Conservation (phyloP, 2,329 filamentous ascomycete species). For the Aspergillus sp. region DNA sequence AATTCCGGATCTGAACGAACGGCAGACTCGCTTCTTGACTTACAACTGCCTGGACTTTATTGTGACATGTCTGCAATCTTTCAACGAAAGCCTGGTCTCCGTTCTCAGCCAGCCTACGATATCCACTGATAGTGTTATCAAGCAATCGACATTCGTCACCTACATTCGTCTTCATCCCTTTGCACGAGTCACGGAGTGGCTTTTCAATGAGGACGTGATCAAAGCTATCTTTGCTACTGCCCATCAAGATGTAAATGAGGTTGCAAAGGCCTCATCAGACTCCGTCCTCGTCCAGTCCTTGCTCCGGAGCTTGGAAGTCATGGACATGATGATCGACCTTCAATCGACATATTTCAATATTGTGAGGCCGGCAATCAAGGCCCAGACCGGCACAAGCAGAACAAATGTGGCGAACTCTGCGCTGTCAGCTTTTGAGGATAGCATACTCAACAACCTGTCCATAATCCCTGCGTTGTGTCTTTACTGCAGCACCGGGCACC, state of each 20-base stretch:
- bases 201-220: constrained; percentile 91
- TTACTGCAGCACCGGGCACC: constrained; percentile 82
- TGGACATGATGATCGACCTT: constrained; percentile 78
- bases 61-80: constrained; percentile 73
- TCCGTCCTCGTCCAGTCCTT: constrained; percentile 81
- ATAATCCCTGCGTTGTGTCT: constrained; percentile 80
- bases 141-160: constrained; percentile 70
- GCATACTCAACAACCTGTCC: constrained; percentile 75
- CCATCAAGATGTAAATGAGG: constrained; percentile 71
- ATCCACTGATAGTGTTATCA: constrained; percentile 72
- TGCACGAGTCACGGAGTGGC: constrained; percentile 93
- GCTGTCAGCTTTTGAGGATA: constrained; percentile 89
- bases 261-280: constrained; percentile 71
- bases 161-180: constrained; percentile 93
- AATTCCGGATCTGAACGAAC: constrained; percentile 65
- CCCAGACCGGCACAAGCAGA: constrained; percentile 61
- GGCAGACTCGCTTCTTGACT: constrained; percentile 72
- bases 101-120: constrained; percentile 78
- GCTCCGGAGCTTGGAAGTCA: constrained; percentile 76
- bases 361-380: constrained; percentile 75
- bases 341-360: constrained; percentile 92
- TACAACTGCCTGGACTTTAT: constrained; percentile 84
- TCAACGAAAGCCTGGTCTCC: constrained; percentile 91
- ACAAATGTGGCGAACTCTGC: constrained; percentile 70
- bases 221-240: constrained; percentile 75